Evolutionary conservation across 2,329 filamentous ascomycete genomes (phyloP).

Genomic region (Colletotrichum noveboracense): DNA sequence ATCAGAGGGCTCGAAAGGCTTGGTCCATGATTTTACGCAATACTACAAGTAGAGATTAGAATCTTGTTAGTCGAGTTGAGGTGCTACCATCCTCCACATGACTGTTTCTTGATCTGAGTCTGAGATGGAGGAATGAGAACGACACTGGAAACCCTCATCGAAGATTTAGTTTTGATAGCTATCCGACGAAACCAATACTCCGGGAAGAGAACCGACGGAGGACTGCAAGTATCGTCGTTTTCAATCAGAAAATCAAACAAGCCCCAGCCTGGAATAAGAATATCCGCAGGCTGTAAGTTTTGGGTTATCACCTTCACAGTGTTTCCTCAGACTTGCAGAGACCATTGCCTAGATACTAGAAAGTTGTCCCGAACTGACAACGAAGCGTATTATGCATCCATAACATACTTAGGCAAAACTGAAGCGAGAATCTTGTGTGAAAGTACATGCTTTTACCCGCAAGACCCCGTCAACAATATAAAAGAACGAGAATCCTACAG

Average conservation of each 20-base stretch:
- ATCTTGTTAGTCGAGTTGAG: background rate
- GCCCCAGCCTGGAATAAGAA: background rate
- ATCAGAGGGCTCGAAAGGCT: background rate
- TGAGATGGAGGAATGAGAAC: background rate
- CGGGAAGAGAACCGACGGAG: background rate
- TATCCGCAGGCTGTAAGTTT: background rate
- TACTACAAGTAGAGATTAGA: background rate
- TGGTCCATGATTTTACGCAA: background rate
- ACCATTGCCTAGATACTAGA: too few relatives aligned
- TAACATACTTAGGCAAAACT: too few relatives aligned
- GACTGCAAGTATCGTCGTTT: background rate
- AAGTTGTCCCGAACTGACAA: too few relatives aligned
- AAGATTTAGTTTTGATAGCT: background rate
- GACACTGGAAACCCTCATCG: background rate
- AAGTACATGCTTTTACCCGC: too few relatives aligned
- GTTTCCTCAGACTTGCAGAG: too few relatives aligned
- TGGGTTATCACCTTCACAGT: background rate
- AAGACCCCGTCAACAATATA: too few relatives aligned
- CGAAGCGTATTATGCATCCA: too few relatives aligned
- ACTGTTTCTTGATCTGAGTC: background rate
- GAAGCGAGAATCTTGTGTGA: too few relatives aligned
- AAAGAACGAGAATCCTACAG: too few relatives aligned
- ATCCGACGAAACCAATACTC: background rate
- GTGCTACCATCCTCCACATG: rapidly evolving
- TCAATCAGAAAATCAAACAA: background rate